Percentiles rank a stretch among this genome's conserved stretches.
These are phyloP conservation scores for Ceratopteris richardii DNA, from an alignment of 75 land plant species.

Conservation along the genomic window DNA sequence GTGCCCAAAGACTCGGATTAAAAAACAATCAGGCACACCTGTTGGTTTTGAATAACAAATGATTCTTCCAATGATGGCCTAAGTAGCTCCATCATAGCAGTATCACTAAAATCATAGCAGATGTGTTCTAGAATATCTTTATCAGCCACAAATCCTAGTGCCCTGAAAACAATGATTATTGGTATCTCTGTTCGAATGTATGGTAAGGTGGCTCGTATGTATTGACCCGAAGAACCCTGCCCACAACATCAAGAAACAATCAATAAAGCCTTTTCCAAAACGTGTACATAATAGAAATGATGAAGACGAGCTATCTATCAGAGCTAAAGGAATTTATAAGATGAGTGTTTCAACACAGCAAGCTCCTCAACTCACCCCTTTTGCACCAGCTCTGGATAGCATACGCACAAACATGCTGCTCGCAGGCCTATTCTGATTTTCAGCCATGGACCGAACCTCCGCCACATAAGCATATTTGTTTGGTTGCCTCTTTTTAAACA, in stretches of 20 bases:
- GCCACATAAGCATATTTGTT: conserved; percentile 95
- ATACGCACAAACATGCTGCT: conserved; percentile 99
- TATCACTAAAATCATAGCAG: conserved; percentile 85
- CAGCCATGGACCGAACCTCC: conserved; percentile 99
- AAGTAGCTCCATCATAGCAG: conserved; percentile 95
- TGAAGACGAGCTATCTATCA: background rate
- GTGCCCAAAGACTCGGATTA: too few species aligned
- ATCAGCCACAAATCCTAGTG: conserved; percentile 98
- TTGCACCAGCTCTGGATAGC: conserved; percentile 89
- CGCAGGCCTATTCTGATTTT: conserved; percentile 89
- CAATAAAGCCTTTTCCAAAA: too few species aligned
- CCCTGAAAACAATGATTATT: conserved; percentile 91
- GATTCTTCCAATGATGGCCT: conserved; percentile 97
- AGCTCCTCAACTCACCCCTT: conserved; percentile 89
- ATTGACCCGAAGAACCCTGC: conserved; percentile 97
- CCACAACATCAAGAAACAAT: background rate
- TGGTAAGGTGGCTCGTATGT: conserved; percentile 93
- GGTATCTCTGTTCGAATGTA: conserved; percentile 90
- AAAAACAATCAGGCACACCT: conserved; percentile 31
- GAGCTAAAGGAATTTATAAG: too few species aligned
- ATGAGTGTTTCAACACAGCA: too few species aligned
- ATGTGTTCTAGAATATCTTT: conserved; percentile 98
- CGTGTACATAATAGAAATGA: too few species aligned
- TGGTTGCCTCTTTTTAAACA: conserved; percentile 96
- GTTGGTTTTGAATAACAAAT: conserved; percentile 98